Evolutionary conservation across 2,329 filamentous ascomycete species (phyloP), one percentile per base, ranked within the genome.

Genomic region (Chrysoporthe puriensis): DNA sequence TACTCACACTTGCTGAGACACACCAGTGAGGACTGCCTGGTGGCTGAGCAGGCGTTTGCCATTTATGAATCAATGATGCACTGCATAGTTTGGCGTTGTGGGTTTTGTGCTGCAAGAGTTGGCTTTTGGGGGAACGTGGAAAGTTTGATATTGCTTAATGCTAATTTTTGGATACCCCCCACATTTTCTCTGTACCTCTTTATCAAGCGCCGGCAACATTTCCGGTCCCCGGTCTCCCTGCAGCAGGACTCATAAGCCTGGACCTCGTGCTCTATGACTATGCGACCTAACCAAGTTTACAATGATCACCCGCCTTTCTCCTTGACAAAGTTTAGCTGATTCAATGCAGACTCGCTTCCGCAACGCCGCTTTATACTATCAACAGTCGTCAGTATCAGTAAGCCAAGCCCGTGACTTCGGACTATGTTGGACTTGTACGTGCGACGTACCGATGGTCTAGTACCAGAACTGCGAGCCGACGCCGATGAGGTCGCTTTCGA

Each of bases 1-100:
- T 81, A 16, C 73, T 82, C 50, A 77, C 76, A 43, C 68, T 80
- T 56, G 63, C 61, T 1, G 67, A 64, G 40, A 66, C 46, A 14
- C 56, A 43, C 14, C 57, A 54, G 14, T 69, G 50, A 42, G 50
- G 26, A 58, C 36, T 36, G 50, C 48, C 63, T 50, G 63, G 18
- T 44, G 13, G 40, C 56, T 50, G 26, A 36, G 42, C 43, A 46
- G 43, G 46, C 5, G 42, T 40, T 4, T 57, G 43, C 40, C 44
- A 54, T 54, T 50, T 34, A 44, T 18, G 34, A 21, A 50, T 43
- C n/a, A 6, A 56, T 42, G 34, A 46, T 16, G 21, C n/a, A 16
- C 21, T 26, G 46, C 48, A 8, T 34, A n/a, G 32, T 46, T 9
- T 46, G 9, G n/a, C 32, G 42, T 21, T 40, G 16, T 40, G 56